These are phyloP conservation scores for Fusarium setosum DNA, from an alignment of 2,329 filamentous ascomycete species.

Conservation along the genomic window DNA sequence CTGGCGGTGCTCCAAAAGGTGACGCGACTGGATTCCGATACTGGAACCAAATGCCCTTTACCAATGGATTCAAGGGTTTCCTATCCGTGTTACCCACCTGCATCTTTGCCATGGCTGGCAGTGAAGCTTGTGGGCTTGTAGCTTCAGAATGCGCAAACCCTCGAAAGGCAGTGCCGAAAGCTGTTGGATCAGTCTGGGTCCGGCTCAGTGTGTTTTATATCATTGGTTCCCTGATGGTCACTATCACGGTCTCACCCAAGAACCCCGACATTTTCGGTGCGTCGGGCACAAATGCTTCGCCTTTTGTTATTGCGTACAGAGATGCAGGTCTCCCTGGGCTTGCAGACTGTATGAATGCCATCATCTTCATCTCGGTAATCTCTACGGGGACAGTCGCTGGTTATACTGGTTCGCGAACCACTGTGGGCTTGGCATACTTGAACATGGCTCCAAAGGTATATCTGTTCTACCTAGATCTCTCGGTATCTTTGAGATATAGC, in stretches of 20 bases:
- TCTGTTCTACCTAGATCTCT: too few species aligned
- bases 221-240: slow-evolving; percentile 82
- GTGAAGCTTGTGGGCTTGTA: slow-evolving; percentile 79
- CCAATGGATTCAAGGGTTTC: slow-evolving; percentile 84
- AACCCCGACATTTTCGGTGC: slow-evolving; percentile 75
- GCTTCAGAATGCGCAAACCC: slow-evolving; percentile 84
- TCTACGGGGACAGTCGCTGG: slow-evolving; percentile 93
- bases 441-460: too few species aligned
- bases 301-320: slow-evolving; percentile 91
- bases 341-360: slow-evolving; percentile 89
- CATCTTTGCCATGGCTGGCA: slow-evolving; percentile 80
- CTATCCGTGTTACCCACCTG: slow-evolving; percentile 81
- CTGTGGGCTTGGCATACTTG: too few species aligned
- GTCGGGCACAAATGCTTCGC: slow-evolving; percentile 72
- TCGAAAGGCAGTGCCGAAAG: slow-evolving; percentile 82
- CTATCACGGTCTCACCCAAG: slow-evolving; percentile 81
- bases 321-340: slow-evolving; percentile 85
- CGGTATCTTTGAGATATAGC: too few species aligned
- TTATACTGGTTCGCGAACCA: slow-evolving; percentile 93
- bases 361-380: slow-evolving; percentile 91
- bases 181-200: slow-evolving; percentile 97
- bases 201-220: slow-evolving; percentile 92
- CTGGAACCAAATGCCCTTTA: too few species aligned
- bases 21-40: too few species aligned
- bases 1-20: too few species aligned